Evolutionary conservation across 805 yeast species (phyloP), one percentile per base, ranked within the genome.

Genomic region (Candida pseudofarinosa): DNA sequence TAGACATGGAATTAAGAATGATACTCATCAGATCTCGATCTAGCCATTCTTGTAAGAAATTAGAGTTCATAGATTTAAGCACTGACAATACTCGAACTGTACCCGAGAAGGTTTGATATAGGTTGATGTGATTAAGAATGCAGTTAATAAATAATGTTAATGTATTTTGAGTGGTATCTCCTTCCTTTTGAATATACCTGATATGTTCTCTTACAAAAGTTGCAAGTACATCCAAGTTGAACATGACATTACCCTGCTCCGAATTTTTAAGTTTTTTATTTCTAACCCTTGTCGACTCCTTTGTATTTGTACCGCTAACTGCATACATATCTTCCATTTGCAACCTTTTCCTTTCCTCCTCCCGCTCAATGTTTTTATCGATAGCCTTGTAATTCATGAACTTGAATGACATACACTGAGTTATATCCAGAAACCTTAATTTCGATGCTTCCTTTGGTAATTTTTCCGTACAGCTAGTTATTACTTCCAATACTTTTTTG

Each of bases 71-170:
- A 2, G 44, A 36, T 15, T 55, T 48, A 2, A 63, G 33, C 5
- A 48, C 47, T 3, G 40, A 37, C 14, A 68, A 42, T 0, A 51
- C 57, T 19, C 51, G 47, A 1, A 56, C 50, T 3, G 60, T 44
- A 0, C 66, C 73, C 2, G 68, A 51, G 37, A 61, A 60, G 47
- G 69, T 69, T 40, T 66, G 71, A 49, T 60, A 57, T 15, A 59
- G 39, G 26, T 53, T 54, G 17, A 68, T 46, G 48, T 69, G 73
- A 45, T 63, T 59, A 30, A 71, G 49, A 2, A 68, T 19, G 42
- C 74, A 67, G 43, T 67, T 67, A 20, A 69, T 42, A 42, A 70
- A 67, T 15, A 58, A 37, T 7, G 58, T 54, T 12, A 58, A 46
- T 12, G 66, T 56, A 34, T 49, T 45, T 2, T 23, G 6, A 4